Conservation (phyloP, 2,329 filamentous ascomycete species). For the Fragosphaeria purpurea region DNA sequence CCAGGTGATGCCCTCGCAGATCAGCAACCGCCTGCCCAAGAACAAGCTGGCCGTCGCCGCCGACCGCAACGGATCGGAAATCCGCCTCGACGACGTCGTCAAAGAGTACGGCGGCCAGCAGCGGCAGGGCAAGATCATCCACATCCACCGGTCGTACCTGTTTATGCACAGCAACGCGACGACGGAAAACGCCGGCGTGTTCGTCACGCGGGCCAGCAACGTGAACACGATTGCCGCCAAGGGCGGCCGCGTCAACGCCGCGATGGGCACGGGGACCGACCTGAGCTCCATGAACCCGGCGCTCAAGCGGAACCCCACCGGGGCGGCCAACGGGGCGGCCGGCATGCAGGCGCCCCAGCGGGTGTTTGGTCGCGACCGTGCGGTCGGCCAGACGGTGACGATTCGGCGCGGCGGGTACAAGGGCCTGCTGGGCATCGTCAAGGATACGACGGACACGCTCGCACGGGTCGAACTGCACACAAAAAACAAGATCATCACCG, state of each 20-base stretch:
- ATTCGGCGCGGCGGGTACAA: constrained; percentile 85
- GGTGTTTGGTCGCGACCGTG: constrained; percentile 67
- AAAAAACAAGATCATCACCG: constrained; percentile 81
- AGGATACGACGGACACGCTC: constrained; percentile 78
- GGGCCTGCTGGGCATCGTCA: constrained; percentile 87
- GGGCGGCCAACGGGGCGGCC: constrained; percentile 38
- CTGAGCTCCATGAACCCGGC: constrained; percentile 88
- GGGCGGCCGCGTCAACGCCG: constrained; percentile 63
- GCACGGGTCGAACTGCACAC: constrained; percentile 90
- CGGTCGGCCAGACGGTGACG: constrained; percentile 85
- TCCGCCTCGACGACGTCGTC: constrained; percentile 82
- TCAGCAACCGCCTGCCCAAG: constrained; percentile 77
- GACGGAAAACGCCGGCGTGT: constrained; percentile 80
- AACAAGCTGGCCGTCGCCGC: constrained; percentile 81
- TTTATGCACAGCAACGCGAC: constrained; percentile 80
- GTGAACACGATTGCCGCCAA: constrained; percentile 91
- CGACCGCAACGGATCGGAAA: constrained; percentile 87
- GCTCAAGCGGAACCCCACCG: constrained; percentile 58
- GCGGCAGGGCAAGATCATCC: constrained; percentile 78
- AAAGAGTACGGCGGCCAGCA: constrained; percentile 82
- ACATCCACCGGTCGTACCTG: constrained; percentile 86
- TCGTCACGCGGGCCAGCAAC: constrained; percentile 75
- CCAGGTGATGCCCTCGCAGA: constrained; percentile 79
- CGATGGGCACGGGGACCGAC: constrained; percentile 57
- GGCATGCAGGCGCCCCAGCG: constrained; percentile 59